These are phyloP conservation scores for Monosporozyma siamensis DNA, from an alignment of 805 yeast genomes.

Conservation along the genomic window DNA sequence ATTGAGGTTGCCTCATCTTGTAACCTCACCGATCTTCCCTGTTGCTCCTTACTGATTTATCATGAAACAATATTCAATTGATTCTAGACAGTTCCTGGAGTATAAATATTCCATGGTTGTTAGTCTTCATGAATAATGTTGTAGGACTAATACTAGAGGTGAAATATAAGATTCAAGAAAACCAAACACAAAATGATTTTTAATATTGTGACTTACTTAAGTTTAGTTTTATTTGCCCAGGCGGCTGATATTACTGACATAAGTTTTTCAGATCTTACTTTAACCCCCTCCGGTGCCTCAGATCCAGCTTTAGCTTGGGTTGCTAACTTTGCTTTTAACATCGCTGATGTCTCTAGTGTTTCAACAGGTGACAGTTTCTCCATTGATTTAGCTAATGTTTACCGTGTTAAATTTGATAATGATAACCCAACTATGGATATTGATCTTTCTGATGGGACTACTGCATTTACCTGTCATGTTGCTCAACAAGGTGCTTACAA, in stretches of 20 bases:
- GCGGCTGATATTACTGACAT: constrained; percentile 11
- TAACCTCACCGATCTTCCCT: neutral
- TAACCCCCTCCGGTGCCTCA: constrained; percentile 8
- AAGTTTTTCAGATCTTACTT: constrained; percentile 9
- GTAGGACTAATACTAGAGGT: too few species aligned
- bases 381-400: constrained; percentile 26
- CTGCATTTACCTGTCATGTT: constrained; percentile 27
- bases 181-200: neutral
- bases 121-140: too few species aligned
- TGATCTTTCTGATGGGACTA: constrained; percentile 19
- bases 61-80: neutral
- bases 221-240: neutral
- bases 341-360: constrained; percentile 14
- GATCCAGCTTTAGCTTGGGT: constrained; percentile 30
- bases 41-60: neutral
- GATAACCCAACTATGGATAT: constrained; percentile 15
- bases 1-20: neutral
- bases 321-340: constrained; percentile 23
- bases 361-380: constrained; percentile 23
- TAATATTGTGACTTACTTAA: neutral
- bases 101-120: too few species aligned
- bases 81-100: too few species aligned
- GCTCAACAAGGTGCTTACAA: constrained; percentile 31
- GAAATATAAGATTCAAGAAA: too few species aligned
- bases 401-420: constrained; percentile 28